Evolutionary conservation across 306 rosid genomes (phyloP), one percentile per base, ranked within the genome.

Genomic region (Trifolium dubium): DNA sequence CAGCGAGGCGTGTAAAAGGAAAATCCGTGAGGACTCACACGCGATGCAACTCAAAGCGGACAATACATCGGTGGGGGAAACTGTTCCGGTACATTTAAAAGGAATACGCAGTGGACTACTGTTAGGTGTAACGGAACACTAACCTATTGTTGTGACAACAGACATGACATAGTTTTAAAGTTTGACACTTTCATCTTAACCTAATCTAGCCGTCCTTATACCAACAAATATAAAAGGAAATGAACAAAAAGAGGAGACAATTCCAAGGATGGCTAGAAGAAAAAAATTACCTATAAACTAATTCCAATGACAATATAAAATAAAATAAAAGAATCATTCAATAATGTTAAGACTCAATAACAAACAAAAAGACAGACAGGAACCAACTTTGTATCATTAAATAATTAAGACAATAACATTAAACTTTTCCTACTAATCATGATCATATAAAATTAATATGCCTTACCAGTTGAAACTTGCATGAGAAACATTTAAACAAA

Each of bases 401-500:
- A 47, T 15, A 13, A 59, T 31, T 31, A 63, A 8, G 3, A 47
- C 29, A 34, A 73, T 34, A 9, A 74, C 10, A 23, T 30, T 59
- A 5, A 71, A 39, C 15, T 10, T 12, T 15, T 32, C 18, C 44
- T 34, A 1, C 3, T 12, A 40, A 30, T 53, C 64, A 51, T 55
- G 40, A 37, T 37, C 9, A 19, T 29, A 32, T 37, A 37, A 37
- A 37, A 6, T 37, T 37, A 76, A 59, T 28, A 14, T 15, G 10
- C 64, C 55, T 44, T 56, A 84, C 87, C 85, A 37, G 58, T 19
- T 80, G 78, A 79, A 32, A 78, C 71, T 82, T 32, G 80, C 44
- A 77, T 15, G 82, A 63, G 78, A 88, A 69, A 54, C 77, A 34
- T 41, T 83, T 81, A 64, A 77, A 71, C n/a, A 46, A 63, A 64